Base-by-base conservation (phyloP, 768 basidiomycete genomes). In the Pleurotus pulmonarius region DNA sequence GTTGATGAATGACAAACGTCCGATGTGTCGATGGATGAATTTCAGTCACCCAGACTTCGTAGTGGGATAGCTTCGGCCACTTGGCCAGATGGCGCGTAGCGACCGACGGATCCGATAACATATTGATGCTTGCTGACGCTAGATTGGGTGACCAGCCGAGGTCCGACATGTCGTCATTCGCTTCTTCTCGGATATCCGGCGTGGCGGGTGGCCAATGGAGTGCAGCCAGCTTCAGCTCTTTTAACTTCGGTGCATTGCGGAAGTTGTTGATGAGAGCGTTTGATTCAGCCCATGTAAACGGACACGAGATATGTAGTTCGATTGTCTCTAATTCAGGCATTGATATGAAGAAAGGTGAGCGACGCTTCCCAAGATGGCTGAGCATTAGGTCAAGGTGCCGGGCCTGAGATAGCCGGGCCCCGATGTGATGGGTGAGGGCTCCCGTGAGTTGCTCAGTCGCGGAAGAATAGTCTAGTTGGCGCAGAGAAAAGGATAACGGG, bases 391-490 rank as follows among this genome's bases (percentile, higher is more conserved):
- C n/a, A 49, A 49, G 48, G 16, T 20, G 48, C 12, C 26, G 12
- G 22, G 18, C 25, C 26, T 20, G 12, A 15, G 22, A 15, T 25
- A 29, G 2, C 20, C 48, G 48, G 16, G 20, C 13, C 37, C 25
- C 22, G 48, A 34, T 34, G n/a, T 49, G 48, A 16, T 34, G 26
- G 48, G 37, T 24, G 22, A 49, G 5, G 48, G 22, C n/a, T 34
- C 37, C 48, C 25, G 48, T 38, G 26, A 24, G 25, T 26, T 7
- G 7, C 29, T 68, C 64, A 51, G 69, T 69, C 26, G 58, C 64
- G 49, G 62, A 63, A 22, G 69, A 70, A 56, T 69, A 70, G 59
- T 70, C 71, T 26, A 66, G 65, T 57, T 74, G 73, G 48, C 61
- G 63, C 9, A 74, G 59, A 2, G 66, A 63, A 24, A 75, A 63